Conservation (phyloP, 208 protist genomes). For the Leishmania amazonensis region DNA sequence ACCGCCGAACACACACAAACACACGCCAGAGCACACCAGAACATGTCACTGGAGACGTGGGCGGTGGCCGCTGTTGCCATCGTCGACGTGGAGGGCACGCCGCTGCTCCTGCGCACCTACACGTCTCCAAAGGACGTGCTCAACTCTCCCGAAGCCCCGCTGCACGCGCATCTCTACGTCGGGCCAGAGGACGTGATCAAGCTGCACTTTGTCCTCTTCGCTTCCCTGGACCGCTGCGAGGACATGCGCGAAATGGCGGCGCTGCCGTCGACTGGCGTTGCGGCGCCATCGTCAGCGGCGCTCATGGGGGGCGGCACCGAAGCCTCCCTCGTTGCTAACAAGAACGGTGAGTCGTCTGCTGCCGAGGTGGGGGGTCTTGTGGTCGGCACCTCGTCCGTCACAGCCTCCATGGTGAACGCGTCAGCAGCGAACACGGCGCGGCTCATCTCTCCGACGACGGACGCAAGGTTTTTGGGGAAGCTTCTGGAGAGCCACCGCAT, state of each 20-base stretch:
- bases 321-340: conserved; percentile 10
- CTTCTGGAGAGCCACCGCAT: conserved; percentile 67
- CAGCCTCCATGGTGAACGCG: conserved; percentile 1
- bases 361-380: not conserved
- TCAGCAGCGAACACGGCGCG: conserved; percentile 20
- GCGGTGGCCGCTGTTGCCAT: conserved; percentile 76
- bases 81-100: conserved; percentile 51
- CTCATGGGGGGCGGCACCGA: conserved; percentile 6
- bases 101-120: conserved; percentile 74
- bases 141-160: conserved; percentile 43
- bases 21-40: not conserved
- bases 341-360: not conserved
- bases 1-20: not conserved
- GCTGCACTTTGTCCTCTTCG: conserved; percentile 81
- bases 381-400: not conserved
- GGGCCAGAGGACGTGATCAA: conserved; percentile 72
- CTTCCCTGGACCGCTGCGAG: conserved; percentile 76
- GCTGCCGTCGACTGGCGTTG: not conserved
- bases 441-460: conserved; percentile 44
- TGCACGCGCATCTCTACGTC: conserved; percentile 76
- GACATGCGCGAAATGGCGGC: conserved; percentile 35
- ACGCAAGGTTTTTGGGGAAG: conserved; percentile 74
- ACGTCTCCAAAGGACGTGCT: conserved; percentile 59
- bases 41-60: conserved; percentile 54
- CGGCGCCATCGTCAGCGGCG: not conserved